Evolutionary conservation across 2,329 filamentous ascomycete species (phyloP), one percentile per base, ranked within the genome.

Genomic region (Nannizzia gypsea): DNA sequence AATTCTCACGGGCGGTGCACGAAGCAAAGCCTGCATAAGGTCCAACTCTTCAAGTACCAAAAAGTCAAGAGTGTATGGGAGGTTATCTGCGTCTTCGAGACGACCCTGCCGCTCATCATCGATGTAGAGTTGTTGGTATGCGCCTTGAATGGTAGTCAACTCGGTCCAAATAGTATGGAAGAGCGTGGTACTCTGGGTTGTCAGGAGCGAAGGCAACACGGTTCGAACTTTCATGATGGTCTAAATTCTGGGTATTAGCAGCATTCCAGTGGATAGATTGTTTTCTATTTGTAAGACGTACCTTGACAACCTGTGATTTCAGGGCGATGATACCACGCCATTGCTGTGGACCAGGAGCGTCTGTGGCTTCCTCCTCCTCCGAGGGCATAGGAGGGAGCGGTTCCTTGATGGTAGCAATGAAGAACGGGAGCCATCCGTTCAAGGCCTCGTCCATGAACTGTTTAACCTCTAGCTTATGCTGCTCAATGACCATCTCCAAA

Each of bases 31-130:
- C 74, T 96, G 93, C 70, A 99, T 83, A 69, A 97, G 91, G 73
- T 99, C 93, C 24, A 99, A 80, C 72, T 97, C 91, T 72, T 99
- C 93, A 6, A 97, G 78, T 2, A 97, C 85, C 57, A 99, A 81
- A 69, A 95, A 93, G 73, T 99, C 93, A 24, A 99, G 79, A 1
- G 91, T 96, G 73, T 95, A 96, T 0, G 92, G 90, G n/a, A 99
- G 80, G 46, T 86, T 86, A 70, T 99, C 92, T 2, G 88, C 83
- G 71, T 96, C 91, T 72, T 96, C 91, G 36, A 97, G 76, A 40
- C 92, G 85, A 59, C 90, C 89, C 73, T 97, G 91, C 52, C 87
- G 83, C 66, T 92, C 89, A 64, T 89, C 85, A 59, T 88, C 81
- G 66, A 97, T 89, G 73, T 95, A 99, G 69, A 96, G 85, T 64